phyloP scores from a whole-genome alignment of 208 protist genomes.

The Giardia muris region DNA sequence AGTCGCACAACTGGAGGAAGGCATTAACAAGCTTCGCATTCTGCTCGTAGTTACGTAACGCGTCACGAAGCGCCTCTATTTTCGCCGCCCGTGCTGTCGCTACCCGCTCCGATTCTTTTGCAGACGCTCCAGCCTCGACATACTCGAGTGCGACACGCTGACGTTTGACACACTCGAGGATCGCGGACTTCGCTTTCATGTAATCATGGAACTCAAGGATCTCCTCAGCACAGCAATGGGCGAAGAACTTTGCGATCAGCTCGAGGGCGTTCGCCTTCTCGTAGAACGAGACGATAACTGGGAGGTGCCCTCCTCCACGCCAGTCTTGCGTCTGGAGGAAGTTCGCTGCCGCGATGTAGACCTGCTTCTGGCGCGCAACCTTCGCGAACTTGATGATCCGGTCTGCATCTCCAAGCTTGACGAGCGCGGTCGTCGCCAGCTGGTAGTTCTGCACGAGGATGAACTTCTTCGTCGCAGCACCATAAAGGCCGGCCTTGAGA shows the following conservation, averaged over 20 bases:
- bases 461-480: neutral
- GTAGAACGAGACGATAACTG: neutral
- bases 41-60: neutral
- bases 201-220: slow-evolving; percentile 21
- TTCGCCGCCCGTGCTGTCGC: neutral
- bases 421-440: neutral
- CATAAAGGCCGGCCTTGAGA: slow-evolving; percentile 10
- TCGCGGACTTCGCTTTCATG: slow-evolving; percentile 4
- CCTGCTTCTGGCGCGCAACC: neutral
- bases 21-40: neutral
- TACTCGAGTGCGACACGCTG: neutral
- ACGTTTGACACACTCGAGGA: neutral
- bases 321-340: slow-evolving; percentile 19
- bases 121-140: neutral
- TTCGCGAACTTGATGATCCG: slow-evolving; percentile 24
- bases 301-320: neutral
- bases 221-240: neutral
- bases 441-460: neutral
- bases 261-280: slow-evolving; percentile 16
- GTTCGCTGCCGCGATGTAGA: slow-evolving; percentile 1
- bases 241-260: slow-evolving; percentile 12
- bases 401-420: neutral
- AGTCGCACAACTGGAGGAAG: neutral
- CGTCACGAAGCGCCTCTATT: neutral
- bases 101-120: neutral